Evolutionary conservation across 192 early-diverging fungal species (phyloP).

Genomic region (Polychytrium aggregatum): DNA sequence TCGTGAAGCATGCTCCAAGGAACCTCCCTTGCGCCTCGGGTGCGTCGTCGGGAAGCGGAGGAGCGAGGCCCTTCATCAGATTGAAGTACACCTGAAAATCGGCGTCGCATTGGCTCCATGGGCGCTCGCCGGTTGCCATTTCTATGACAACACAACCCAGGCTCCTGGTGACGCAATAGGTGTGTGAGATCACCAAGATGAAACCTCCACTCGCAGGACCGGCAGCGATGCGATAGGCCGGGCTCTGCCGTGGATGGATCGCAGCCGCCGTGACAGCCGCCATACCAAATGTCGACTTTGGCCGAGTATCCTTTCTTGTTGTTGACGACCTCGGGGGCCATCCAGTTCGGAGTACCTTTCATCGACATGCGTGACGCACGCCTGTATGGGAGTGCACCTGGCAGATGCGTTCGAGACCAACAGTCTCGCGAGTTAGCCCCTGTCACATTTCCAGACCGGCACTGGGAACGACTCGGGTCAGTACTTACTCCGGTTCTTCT

Average conservation of each 20-base stretch:
- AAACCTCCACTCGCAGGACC: constrained; percentile 3
- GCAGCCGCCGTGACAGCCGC: constrained; percentile 42
- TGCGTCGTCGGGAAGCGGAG: constrained; percentile 60
- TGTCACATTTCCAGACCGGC: background rate
- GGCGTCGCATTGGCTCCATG: constrained; percentile 35
- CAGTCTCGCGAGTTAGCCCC: constrained; percentile 7
- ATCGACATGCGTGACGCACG: constrained; percentile 50
- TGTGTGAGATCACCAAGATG: no score
- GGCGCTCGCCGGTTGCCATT: constrained; percentile 86
- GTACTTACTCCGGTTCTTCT: constrained; percentile 57
- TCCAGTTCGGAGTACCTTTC: constrained; percentile 83
- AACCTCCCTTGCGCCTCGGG: constrained; percentile 57
- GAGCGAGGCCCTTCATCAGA: constrained; percentile 57
- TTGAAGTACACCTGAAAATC: constrained; percentile 41
- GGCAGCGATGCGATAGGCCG: background rate
- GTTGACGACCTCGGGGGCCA: no score
- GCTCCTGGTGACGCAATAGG: constrained; percentile 17
- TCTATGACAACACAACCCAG: constrained; percentile 79
- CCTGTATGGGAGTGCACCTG: constrained; percentile 21
- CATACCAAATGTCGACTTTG: constrained; percentile 81
- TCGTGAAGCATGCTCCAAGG: constrained; percentile 56
- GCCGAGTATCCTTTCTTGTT: constrained; percentile 66
- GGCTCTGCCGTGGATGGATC: constrained; percentile 4
- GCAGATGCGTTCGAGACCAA: constrained; percentile 29
- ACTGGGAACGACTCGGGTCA: no score